Evolutionary conservation across 192 early-diverging fungal genomes (phyloP).

Genomic region (Backusella westeae): DNA sequence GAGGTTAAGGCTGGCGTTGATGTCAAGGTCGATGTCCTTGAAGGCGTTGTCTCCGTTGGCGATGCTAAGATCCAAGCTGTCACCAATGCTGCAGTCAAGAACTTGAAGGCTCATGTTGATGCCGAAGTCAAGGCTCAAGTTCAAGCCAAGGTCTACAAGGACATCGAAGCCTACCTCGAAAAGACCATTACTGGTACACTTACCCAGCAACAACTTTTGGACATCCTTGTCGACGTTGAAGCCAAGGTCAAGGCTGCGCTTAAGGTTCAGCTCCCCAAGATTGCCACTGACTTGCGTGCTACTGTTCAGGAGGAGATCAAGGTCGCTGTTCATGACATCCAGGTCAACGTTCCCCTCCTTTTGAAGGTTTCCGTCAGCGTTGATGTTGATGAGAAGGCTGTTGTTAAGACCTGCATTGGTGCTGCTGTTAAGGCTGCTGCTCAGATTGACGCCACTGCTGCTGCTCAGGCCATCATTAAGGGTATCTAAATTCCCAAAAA

Average conservation of each 20-base stretch:
- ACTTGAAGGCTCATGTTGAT: slow-evolving; percentile 11
- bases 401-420: slow-evolving; percentile 13
- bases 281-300: not conserved
- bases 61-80: slow-evolving; percentile 7
- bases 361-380: not conserved
- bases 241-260: slow-evolving; percentile 5
- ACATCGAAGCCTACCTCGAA: slow-evolving; percentile 14
- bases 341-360: not conserved
- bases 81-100: not conserved
- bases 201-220: slow-evolving; percentile 2
- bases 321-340: slow-evolving; percentile 4
- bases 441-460: slow-evolving; percentile 7
- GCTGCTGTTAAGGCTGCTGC: slow-evolving; percentile 15
- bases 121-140: slow-evolving; percentile 9
- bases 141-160: slow-evolving; percentile 14
- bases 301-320: slow-evolving; percentile 2
- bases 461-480: slow-evolving; percentile 12
- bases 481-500: not conserved
- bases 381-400: slow-evolving; percentile 12
- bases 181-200: not conserved
- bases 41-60: slow-evolving; percentile 12
- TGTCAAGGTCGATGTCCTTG: slow-evolving; percentile 11
- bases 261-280: slow-evolving; percentile 17
- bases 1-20: slow-evolving; percentile 18
- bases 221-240: slow-evolving; percentile 15